phyloP scores from a whole-genome alignment of 768 basidiomycete species.

The Polyporus arcularius region DNA sequence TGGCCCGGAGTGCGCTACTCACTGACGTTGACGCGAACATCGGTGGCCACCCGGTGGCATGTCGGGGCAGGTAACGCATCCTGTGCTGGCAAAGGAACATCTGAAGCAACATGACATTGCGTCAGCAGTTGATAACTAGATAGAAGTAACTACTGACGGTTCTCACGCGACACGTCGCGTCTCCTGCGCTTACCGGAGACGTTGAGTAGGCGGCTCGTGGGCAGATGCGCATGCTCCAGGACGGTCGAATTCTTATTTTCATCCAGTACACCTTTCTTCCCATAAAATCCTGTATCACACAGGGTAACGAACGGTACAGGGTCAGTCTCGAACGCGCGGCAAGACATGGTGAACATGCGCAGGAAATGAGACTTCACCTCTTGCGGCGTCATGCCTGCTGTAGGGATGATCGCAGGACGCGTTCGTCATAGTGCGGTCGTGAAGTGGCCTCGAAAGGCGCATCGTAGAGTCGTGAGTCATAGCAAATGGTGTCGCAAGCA shows the following conservation, averaged over 20 bases:
- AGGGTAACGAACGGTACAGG: too few species aligned
- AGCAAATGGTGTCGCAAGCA: too few species aligned
- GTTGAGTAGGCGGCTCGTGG: background rate
- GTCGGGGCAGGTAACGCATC: background rate
- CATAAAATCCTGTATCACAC: too few species aligned
- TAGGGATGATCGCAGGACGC: too few species aligned
- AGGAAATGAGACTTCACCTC: too few species aligned
- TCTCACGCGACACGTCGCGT: background rate
- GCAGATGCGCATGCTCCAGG: background rate
- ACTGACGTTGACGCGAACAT: background rate
- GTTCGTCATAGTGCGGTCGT: too few species aligned
- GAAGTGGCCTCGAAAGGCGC: too few species aligned
- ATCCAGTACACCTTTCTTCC: background rate
- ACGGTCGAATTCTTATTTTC: background rate
- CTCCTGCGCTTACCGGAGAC: background rate
- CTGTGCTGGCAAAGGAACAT: background rate
- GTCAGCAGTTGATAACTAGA: background rate
- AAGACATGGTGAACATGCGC: too few species aligned
- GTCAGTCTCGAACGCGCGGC: too few species aligned
- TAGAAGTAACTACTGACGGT: background rate
- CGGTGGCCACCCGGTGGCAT: background rate
- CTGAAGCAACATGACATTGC: background rate
- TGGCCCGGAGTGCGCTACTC: background rate
- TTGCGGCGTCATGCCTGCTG: too few species aligned
- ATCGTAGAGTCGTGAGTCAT: too few species aligned